Evolutionary conservation across 148 eudicot species (phyloP).

Genomic region (Selenicereus undatus): DNA sequence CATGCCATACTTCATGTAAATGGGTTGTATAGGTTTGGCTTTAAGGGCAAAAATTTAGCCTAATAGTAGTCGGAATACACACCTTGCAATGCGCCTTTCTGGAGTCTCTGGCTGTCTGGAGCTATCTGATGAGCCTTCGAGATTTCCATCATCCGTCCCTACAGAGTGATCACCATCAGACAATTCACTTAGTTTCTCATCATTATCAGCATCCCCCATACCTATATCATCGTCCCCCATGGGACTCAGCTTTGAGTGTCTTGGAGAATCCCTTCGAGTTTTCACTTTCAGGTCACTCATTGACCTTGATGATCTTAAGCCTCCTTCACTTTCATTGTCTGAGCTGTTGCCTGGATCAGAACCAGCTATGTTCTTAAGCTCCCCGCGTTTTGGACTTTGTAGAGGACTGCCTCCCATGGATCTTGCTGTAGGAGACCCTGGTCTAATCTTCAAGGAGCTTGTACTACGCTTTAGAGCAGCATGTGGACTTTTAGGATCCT

Average conservation of each 20-base stretch:
- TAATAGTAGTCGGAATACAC: constrained; percentile 21
- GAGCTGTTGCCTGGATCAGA: constrained; percentile 33
- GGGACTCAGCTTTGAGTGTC: constrained; percentile 22
- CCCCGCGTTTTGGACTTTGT: constrained; percentile 29
- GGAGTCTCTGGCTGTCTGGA: constrained; percentile 29
- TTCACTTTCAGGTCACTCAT: constrained; percentile 30
- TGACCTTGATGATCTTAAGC: constrained; percentile 30
- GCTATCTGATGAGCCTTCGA: constrained; percentile 31
- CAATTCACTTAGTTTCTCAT: constrained; percentile 40
- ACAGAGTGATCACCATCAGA: constrained; percentile 42
- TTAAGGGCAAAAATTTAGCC: background rate
- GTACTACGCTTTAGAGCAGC: constrained; percentile 27
- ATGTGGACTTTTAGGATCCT: constrained; percentile 34
- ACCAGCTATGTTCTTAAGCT: constrained; percentile 28
- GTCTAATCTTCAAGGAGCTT: constrained; percentile 36
- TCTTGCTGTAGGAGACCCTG: constrained; percentile 40
- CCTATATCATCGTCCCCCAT: constrained; percentile 22
- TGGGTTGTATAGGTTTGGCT: background rate
- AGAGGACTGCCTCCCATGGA: constrained; percentile 28
- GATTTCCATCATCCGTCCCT: constrained; percentile 55
- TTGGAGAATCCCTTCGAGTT: constrained; percentile 21
- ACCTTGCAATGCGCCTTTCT: constrained; percentile 45
- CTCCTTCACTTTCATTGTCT: constrained; percentile 24
- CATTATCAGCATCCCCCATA: constrained; percentile 33
- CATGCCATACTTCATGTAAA: background rate